Conservation (phyloP, 208 protist genomes). For the Histomonas meleagridis region DNA sequence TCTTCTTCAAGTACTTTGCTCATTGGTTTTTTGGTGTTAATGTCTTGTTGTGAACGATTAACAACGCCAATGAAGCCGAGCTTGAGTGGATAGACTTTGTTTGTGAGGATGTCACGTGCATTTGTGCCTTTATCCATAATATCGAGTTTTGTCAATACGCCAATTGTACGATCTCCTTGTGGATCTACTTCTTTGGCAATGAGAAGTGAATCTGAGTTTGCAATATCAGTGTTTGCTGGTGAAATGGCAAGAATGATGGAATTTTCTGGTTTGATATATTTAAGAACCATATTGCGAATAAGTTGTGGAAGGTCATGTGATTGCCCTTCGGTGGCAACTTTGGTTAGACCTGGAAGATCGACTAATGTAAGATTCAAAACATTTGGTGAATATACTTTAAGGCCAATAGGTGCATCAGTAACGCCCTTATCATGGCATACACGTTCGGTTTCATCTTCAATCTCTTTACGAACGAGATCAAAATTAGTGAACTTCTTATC, state of each 20-base stretch:
- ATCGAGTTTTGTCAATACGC: conserved; percentile 57
- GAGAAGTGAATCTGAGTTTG: conserved; percentile 89
- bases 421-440: conserved; percentile 81
- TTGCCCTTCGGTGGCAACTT: conserved; percentile 80
- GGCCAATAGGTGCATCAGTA: conserved; percentile 50
- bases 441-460: conserved; percentile 80
- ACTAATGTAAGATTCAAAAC: conserved; percentile 55
- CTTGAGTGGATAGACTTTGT: conserved; percentile 74
- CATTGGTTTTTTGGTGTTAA: conserved; percentile 70
- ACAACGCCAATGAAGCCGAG: conserved; percentile 94
- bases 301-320: conserved; percentile 81
- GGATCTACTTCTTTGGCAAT: conserved; percentile 63
- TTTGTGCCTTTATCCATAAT: conserved; percentile 74
- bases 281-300: conserved; percentile 82
- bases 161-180: conserved; percentile 51
- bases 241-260: conserved; percentile 88
- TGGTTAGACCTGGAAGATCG: conserved; percentile 48
- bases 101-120: conserved; percentile 80
- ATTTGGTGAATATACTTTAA: conserved; percentile 43
- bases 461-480: conserved; percentile 70
- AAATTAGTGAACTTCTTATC: conserved; percentile 81
- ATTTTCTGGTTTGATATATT: conserved; percentile 82
- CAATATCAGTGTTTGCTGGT: conserved; percentile 91
- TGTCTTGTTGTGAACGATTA: conserved; percentile 89
- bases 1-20: conserved; percentile 55